A percentile compares a stretch with the other conserved stretches of the same genome.
Conservation (phyloP, 169 alveolate genomes). For the Eimeria maxima region DNA sequence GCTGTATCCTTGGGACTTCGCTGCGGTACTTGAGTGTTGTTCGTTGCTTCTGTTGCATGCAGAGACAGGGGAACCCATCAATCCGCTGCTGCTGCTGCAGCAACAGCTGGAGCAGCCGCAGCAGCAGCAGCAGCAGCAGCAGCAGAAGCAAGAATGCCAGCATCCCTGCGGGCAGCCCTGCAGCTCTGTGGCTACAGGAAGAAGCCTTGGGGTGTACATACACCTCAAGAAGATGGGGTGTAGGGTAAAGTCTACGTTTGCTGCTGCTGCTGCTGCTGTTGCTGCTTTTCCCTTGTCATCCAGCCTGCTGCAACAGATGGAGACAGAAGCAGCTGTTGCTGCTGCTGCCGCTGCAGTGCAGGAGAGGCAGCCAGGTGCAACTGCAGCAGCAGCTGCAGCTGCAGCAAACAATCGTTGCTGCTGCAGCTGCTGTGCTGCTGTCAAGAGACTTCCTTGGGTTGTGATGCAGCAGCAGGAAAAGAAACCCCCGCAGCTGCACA, state of each 20-base stretch:
- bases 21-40: not conserved
- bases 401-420: not conserved
- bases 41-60: no score
- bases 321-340: not conserved
- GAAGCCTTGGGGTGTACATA: constrained; percentile 26
- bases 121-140: not conserved
- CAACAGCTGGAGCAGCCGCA: not conserved
- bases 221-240: not conserved
- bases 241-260: not conserved
- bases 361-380: constrained; percentile 4
- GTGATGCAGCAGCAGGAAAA: constrained; percentile 3
- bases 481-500: not conserved
- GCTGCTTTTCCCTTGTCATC: not conserved
- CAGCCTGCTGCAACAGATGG: no score
- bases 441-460: constrained; percentile 3
- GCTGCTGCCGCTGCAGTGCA: constrained; percentile 18
- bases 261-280: not conserved
- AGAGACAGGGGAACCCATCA: no score
- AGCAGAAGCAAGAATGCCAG: not conserved
- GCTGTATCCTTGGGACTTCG: constrained; percentile 21
- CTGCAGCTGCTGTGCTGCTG: not conserved
- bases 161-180: not conserved
- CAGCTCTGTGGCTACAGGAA: not conserved
- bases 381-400: not conserved
- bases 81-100: constrained; percentile 13